These are phyloP conservation scores for Scheffersomyces parashehatae DNA, from an alignment of 1,139 yeast genomes.

Conservation along the genomic window DNA sequence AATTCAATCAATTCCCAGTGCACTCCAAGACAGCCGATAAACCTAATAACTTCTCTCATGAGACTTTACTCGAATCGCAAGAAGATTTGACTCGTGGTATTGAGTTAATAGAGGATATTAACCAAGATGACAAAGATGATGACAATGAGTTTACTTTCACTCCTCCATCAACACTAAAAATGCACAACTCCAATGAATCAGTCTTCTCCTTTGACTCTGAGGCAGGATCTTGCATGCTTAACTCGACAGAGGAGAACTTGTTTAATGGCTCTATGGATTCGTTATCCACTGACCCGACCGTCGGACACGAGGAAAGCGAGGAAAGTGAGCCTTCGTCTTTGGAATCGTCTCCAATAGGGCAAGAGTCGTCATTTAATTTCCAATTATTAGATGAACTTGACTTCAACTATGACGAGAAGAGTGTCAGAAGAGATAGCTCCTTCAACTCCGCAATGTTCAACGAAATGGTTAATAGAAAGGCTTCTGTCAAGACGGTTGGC, in stretches of 20 bases:
- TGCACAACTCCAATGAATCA: constrained; percentile 9
- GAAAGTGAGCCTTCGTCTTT: constrained; percentile 1
- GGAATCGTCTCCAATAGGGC: not conserved
- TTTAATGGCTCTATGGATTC: constrained; percentile 24
- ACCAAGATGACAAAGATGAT: constrained; percentile 2
- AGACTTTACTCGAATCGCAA: constrained; percentile 15
- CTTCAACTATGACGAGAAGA: not conserved
- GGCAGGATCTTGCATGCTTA: constrained; percentile 13
- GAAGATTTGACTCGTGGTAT: constrained; percentile 2
- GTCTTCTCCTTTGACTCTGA: constrained; percentile 15
- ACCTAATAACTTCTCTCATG: constrained; percentile 15
- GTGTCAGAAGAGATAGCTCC: not conserved
- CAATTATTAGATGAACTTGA: not conserved
- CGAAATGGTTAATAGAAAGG: not conserved
- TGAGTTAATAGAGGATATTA: constrained; percentile 1
- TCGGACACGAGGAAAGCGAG: constrained; percentile 1
- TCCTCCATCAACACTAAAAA: constrained; percentile 3
- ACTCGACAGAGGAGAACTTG: constrained; percentile 7
- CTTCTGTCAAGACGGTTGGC: constrained; percentile 1
- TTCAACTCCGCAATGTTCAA: not conserved
- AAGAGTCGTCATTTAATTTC: not conserved
- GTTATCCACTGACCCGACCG: constrained; percentile 16
- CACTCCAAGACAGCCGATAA: not conserved
- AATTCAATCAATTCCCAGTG: not conserved
- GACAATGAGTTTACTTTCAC: constrained; percentile 6